These are phyloP conservation scores for Mucor racemosus DNA, from an alignment of 371 early-diverging fungal species.

Conservation along the genomic window DNA sequence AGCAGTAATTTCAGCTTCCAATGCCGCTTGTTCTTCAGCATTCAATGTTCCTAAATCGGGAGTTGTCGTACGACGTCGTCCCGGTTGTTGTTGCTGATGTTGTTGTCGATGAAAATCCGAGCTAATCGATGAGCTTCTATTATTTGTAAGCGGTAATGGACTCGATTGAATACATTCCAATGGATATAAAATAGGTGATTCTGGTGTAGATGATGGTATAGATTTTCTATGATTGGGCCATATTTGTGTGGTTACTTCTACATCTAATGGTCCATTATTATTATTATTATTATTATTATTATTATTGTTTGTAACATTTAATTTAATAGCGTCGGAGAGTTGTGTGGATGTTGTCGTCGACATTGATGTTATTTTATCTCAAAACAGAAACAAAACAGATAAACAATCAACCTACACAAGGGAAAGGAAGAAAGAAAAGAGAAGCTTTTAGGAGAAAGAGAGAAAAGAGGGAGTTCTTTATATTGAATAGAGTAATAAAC, in stretches of 20 bases:
- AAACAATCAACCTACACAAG: not conserved
- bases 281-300: not conserved
- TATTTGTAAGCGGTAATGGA: conserved; percentile 10
- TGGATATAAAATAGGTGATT: conserved; percentile 1
- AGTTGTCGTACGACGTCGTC: conserved; percentile 20
- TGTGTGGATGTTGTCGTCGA: not conserved
- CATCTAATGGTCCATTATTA: not conserved
- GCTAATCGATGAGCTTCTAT: not conserved
- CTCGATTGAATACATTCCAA: conserved; percentile 16
- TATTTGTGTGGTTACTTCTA: not conserved
- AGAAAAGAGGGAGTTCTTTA: not conserved
- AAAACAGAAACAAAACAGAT: not conserved
- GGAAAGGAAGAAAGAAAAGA: not conserved
- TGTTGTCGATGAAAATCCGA: not conserved
- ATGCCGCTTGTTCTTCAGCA: conserved; percentile 41
- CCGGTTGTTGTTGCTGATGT: not conserved
- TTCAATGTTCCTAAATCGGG: conserved; percentile 42
- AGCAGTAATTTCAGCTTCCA: conserved; percentile 45
- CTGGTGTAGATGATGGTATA: not conserved
- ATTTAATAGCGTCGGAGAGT: conserved; percentile 3
- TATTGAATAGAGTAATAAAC: not conserved
- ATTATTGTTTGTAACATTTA: not conserved
- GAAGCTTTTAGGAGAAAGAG: not conserved
- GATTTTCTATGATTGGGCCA: not conserved
- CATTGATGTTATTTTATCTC: not conserved